These are phyloP conservation scores for Gossypium arboreum DNA, from an alignment of 345 rosid genomes.

Conservation along the genomic window DNA sequence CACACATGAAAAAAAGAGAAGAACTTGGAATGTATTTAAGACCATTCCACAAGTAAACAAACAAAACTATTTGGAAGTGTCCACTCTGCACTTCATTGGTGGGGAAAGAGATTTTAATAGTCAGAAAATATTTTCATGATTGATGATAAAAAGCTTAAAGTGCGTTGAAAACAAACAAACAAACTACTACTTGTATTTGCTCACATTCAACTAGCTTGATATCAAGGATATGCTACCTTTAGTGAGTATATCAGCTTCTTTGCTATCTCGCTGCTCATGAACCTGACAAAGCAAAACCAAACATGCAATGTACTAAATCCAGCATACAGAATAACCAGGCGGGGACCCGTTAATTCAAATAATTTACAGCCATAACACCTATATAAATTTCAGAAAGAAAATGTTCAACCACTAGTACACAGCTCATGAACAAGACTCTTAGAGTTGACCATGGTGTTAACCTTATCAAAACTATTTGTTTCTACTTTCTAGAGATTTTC, in stretches of 20 bases:
- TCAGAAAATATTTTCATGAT: neutral
- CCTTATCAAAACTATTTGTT: neutral
- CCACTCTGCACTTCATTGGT: neutral
- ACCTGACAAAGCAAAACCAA: constrained; percentile 25
- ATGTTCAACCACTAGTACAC: neutral
- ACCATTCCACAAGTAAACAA: neutral
- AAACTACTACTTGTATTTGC: neutral
- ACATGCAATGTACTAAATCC: neutral
- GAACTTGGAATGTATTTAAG: neutral
- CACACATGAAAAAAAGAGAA: neutral
- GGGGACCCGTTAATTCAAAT: neutral
- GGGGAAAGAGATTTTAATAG: neutral
- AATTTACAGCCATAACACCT: neutral
- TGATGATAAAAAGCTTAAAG: too few relatives aligned
- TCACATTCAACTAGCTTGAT: constrained; percentile 1
- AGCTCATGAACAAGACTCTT: neutral
- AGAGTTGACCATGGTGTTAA: neutral
- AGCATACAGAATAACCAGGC: neutral
- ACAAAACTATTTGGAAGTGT: neutral
- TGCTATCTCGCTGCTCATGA: constrained; percentile 28
- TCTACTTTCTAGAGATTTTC: neutral
- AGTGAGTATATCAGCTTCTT: constrained; percentile 39
- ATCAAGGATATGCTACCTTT: constrained; percentile 33
- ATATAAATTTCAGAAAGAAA: neutral
- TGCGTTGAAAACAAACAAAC: neutral